A percentile compares a stretch with the other conserved stretches of the same genome.
phyloP scores from a whole-genome alignment of 148 eudicot species.

The Polygonum aviculare region DNA sequence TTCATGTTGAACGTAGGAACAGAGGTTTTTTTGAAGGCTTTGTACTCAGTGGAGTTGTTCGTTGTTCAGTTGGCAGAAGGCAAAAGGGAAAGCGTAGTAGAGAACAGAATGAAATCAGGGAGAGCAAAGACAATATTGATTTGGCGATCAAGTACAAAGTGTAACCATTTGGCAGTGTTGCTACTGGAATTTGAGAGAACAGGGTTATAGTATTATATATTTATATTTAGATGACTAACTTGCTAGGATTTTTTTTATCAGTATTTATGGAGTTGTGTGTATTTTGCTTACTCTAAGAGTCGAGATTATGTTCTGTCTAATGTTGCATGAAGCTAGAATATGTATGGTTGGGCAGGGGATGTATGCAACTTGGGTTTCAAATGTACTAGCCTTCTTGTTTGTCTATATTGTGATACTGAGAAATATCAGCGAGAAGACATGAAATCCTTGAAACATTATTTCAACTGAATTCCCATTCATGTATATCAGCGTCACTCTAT shows the following conservation, averaged over 20 bases:
- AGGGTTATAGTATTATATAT: background rate
- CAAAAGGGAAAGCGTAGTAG: background rate
- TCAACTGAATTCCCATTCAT: background rate
- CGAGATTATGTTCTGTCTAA: background rate
- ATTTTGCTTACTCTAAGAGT: background rate
- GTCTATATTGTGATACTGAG: background rate
- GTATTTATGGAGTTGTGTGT: background rate
- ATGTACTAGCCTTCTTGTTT: background rate
- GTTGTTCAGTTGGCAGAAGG: too few relatives aligned
- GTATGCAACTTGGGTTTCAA: background rate
- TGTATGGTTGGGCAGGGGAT: background rate
- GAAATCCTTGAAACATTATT: too few relatives aligned
- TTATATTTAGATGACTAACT: background rate
- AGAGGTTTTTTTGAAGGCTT: too few relatives aligned
- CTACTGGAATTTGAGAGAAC: background rate
- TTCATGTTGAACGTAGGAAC: too few relatives aligned
- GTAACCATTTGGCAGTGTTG: background rate
- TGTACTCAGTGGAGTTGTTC: too few relatives aligned
- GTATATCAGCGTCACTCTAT: background rate
- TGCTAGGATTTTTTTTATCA: background rate
- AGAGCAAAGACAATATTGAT: background rate
- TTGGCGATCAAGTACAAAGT: background rate
- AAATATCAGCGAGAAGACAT: too few relatives aligned
- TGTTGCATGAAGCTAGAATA: background rate
- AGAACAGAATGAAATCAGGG: background rate